Evolutionary conservation across 2,329 filamentous ascomycete species (phyloP), one percentile per base, ranked within the genome.

Genomic region (Cladosporium oxysporum): DNA sequence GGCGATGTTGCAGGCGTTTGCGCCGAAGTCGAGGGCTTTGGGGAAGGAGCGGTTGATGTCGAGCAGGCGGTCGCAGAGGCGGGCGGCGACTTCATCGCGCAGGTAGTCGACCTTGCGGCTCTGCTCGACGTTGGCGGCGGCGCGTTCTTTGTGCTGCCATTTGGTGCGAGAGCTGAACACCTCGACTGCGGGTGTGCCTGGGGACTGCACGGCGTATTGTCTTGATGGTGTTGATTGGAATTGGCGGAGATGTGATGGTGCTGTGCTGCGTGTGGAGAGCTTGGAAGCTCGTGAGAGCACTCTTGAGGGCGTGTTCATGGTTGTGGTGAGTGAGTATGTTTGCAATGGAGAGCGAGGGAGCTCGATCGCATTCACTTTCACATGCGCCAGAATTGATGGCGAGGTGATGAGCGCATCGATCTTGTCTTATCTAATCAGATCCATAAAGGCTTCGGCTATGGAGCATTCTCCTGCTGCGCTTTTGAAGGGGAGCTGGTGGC

Each of bases 1-100:
- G 23, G 93, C 93, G 68, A 99, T 88, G 79, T 97, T 96, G 84
- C 94, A 97, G 68, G 94, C 92, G 77, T 98, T 97, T 68, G 95
- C 94, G 68, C 95, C 95, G 35, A 97, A 88, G 78, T 99, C 95
- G 67, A 99, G 90, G 28, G 93, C 92, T 70, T 87, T 85, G 53
- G 90, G 87, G 73, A 96, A 97, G 65, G 88, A 84, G 35, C 95
- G 91, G 73, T 96, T 97, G 82, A 99, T 96, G 76, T 98, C 93
- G 71, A 98, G 83, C 59, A 99, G 83, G 57, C 95, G 86, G 73
- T 98, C 94, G 73, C 91, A 92, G 29, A 99, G 82, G 59, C 95
- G 87, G 55, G 84, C 83, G 60, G 95, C 95, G 5, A 97, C 90
- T 77, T 98, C 94, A 76, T 98, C 93, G 76, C 93, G 93, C 65